Base-by-base conservation (phyloP, 371 early-diverging fungal genomes). In the Parasitella parasitica region DNA sequence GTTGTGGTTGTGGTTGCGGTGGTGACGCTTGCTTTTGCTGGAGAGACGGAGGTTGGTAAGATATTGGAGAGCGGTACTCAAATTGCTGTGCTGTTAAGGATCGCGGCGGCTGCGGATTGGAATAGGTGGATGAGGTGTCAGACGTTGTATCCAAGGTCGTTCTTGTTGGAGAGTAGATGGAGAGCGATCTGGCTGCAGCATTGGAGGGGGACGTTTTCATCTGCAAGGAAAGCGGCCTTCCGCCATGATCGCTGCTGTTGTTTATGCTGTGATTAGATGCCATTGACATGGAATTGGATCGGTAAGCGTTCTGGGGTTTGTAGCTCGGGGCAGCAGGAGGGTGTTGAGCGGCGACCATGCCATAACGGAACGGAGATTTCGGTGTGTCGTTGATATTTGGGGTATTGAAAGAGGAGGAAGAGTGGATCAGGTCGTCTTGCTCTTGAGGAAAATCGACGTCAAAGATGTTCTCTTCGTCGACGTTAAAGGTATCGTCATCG, bases 381-480 rank as follows among this genome's bases (percentile, higher is more conserved):
- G 48, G 35, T 20, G 39, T 6, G 20, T 12, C 34, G n/a, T 27
- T 36, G n/a, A 18, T 26, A 16, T 24, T 39, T 34, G 38, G 32
- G 16, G 39, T 55, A 59, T 52, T 59, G 7, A 62, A 56, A 43
- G 24, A 59, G 15, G 65, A 63, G 27, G 68, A 58, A n/a, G n/a
- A n/a, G 43, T 74, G 63, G 36, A 75, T 56, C 9, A 70, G 60
- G 51, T 73, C 65, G 51, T 72, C 66, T 58, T 75, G 69, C 64
- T 82, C 80, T 57, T 83, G 78, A 35, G 77, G 76, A 57, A 84
- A 76, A 59, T 83, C 77, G 24, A 73, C 78, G 46, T 83, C 76
- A 32, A 80, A 72, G n/a, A 80, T 79, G 51, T 81, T 72, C 55
- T 77, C 84, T 51, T 85, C 82, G 30, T 74, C 84, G 36, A 79